Evolutionary conservation across 345 rosid genomes (phyloP).

Genomic region (Populus pruinosa): DNA sequence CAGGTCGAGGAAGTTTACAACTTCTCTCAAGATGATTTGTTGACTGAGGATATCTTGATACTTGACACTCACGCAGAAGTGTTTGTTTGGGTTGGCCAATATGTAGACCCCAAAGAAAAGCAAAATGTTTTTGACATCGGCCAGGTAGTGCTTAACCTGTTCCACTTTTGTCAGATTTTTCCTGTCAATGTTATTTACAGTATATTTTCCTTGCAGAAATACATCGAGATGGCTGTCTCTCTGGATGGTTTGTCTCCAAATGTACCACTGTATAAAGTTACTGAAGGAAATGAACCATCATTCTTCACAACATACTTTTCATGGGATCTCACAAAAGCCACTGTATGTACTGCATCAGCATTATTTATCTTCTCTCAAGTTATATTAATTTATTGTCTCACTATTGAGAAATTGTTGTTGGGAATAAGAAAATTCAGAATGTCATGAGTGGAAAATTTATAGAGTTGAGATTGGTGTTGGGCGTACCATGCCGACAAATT

Average conservation of each 20-base stretch:
- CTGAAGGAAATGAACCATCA: constrained; percentile 96
- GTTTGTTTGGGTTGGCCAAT: constrained; percentile 97
- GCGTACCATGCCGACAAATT: neutral
- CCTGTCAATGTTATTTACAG: constrained; percentile 10
- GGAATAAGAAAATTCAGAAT: neutral
- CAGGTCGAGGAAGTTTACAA: constrained; percentile 96
- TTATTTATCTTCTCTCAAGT: neutral
- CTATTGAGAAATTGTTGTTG: neutral
- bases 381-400: neutral
- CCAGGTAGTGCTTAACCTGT: constrained; percentile 54
- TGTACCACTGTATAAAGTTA: constrained; percentile 84
- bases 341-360: constrained; percentile 41
- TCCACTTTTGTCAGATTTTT: constrained; percentile 2
- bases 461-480: neutral
- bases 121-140: constrained; percentile 86
- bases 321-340: constrained; percentile 84
- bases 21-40: constrained; percentile 88
- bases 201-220: constrained; percentile 55
- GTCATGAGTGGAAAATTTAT: neutral
- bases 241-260: constrained; percentile 77
- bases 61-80: constrained; percentile 95
- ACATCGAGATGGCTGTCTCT: constrained; percentile 69
- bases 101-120: constrained; percentile 77
- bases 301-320: constrained; percentile 85
- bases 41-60: constrained; percentile 87